A percentile compares a stretch with the other conserved stretches of the same genome.
Conservation (phyloP, 768 basidiomycete species). For the Pleurotus cornucopiae region DNA sequence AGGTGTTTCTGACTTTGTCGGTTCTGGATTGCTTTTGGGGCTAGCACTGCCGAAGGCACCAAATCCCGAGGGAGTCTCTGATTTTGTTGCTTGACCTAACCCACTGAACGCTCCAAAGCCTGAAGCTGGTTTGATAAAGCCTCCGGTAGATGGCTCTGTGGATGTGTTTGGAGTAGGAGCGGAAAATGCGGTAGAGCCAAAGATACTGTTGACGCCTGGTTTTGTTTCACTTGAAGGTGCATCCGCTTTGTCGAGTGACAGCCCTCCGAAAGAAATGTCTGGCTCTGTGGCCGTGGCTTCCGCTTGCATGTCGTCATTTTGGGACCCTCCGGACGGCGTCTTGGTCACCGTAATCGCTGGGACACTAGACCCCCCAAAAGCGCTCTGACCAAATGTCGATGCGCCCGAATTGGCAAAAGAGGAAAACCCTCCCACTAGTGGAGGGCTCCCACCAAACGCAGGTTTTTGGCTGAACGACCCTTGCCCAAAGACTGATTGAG, state of each 20-base stretch:
- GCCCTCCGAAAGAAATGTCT: background rate
- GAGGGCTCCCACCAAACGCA: background rate
- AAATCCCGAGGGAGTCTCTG: background rate
- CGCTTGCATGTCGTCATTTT: constrained; percentile 3
- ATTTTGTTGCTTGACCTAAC: background rate
- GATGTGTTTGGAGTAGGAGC: constrained; percentile 13
- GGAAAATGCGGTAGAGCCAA: constrained; percentile 16
- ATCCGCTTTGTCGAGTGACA: background rate
- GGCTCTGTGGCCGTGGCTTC: background rate
- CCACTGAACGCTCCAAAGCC: constrained; percentile 30
- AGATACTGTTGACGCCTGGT: constrained; percentile 10
- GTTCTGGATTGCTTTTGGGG: constrained; percentile 1
- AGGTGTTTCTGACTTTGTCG: constrained; percentile 4
- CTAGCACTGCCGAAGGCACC: constrained; percentile 9
- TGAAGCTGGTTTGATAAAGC: constrained; percentile 15
- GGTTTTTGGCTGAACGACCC: constrained; percentile 2
- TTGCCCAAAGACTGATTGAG: constrained; percentile 3
- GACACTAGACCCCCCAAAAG: background rate
- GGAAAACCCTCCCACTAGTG: background rate
- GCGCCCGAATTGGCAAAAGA: background rate
- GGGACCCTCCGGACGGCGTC: background rate
- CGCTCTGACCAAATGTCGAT: constrained; percentile 12
- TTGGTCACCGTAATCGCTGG: background rate
- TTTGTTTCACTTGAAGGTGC: background rate
- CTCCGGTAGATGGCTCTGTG: constrained; percentile 19